Base-by-base conservation (phyloP, 179 eudicot genomes). In the Sideroxylon spinosum region DNA sequence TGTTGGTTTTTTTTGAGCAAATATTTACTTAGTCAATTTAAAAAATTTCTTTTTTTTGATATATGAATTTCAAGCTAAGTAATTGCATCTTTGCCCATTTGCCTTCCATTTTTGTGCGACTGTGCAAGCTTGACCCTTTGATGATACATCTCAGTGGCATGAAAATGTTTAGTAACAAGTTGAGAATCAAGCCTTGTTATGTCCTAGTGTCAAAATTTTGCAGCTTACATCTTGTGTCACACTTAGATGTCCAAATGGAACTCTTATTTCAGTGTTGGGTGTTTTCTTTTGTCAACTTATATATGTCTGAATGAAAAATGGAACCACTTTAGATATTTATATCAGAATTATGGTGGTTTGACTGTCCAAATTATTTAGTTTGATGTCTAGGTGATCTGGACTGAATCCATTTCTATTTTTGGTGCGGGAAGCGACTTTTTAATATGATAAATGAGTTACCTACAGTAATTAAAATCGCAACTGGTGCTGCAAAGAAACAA, bases 361-460 rank as follows among this genome's bases (percentile, higher is more conserved):
- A 55, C 6, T 2, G 16, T 23, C 53, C 17, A 8, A 19, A 10
- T 56, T 73, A n/a, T 25, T 52, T 52, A 2, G 7, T 26, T 71
- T 25, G 25, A 3, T 71, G 32, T 62, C 17, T 0, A 1, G 50
- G 66, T 65, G 68, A 19, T 49, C 26, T 63, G 62, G 53, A 23
- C 76, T 73, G 48, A 79, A 66, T n/a, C 76, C 1, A 19, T 53
- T 66, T 78, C 74, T 52, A 60, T 85, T 13, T 55, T 44, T 81
- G 79, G 52, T 61, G 76, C 86, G 85, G 90, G 90, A 83, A 87
- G 76, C 81, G 85, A 53, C 90, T 87, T 16, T 85, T 85, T 76
- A 81, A 72, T 74, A 81, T 87, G 88, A 83, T 87, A 64, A 87
- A 87, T 82, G 86, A 87, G 46, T 82, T 87, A 65, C 90, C 90